Evolutionary conservation across 371 early-diverging fungal species (phyloP).

Genomic region (Mortierella sp.): DNA sequence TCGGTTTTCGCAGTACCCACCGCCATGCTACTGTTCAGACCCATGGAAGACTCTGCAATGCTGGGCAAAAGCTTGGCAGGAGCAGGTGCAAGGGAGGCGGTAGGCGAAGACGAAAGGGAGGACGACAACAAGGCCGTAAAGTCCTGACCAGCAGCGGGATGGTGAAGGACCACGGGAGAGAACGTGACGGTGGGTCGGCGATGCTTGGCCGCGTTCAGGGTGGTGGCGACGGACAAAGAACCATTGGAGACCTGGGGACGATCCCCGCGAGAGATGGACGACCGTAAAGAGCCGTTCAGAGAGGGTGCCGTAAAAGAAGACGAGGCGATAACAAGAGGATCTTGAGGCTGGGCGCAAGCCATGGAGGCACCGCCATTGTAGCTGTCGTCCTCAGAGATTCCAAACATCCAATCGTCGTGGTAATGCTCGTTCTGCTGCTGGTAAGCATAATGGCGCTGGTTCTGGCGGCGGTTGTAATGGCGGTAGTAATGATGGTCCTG

Average conservation of each 20-base stretch:
- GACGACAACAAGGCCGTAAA: neutral
- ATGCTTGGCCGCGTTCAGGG: neutral
- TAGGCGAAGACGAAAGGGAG: neutral
- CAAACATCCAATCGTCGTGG: conserved; percentile 49
- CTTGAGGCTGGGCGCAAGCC: conserved; percentile 16
- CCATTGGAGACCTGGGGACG: conserved; percentile 11
- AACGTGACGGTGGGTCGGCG: conserved; percentile 35
- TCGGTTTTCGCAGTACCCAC: neutral
- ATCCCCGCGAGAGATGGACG: conserved; percentile 23
- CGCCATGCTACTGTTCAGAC: conserved; percentile 5
- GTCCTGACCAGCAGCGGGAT: conserved; percentile 1
- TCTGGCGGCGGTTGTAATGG: conserved; percentile 27
- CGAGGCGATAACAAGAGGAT: conserved; percentile 1
- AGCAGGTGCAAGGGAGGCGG: neutral
- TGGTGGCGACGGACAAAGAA: neutral
- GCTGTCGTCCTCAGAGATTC: conserved; percentile 39
- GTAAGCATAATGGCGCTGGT: conserved; percentile 11
- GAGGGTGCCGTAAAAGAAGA: conserved; percentile 15
- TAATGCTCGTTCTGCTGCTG: conserved; percentile 32
- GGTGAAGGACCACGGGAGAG: conserved; percentile 28
- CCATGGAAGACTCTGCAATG: neutral
- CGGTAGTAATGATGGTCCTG: conserved; percentile 37
- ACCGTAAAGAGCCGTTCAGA: conserved; percentile 17
- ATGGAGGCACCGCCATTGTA: conserved; percentile 9
- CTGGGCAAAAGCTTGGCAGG: conserved; percentile 1